Evolutionary conservation across 106 monocot genomes (phyloP), one percentile per base, ranked within the genome.

Genomic region (Xerophyta viscosa): DNA sequence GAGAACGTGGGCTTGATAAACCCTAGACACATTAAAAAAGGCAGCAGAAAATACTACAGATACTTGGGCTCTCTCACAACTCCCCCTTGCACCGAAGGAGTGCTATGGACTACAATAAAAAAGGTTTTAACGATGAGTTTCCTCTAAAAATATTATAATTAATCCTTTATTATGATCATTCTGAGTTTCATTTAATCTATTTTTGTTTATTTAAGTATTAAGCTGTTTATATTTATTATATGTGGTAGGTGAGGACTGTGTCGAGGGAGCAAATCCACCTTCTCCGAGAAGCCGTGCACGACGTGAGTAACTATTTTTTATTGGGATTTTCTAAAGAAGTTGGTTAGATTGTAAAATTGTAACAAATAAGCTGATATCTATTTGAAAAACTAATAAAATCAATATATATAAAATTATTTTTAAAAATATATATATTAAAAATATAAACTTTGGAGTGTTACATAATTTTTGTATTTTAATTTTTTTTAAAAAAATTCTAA

Each of bases 71-170:
- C 92, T 0, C 82, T 92, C 37, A 92, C 86, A 15, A 66, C 68
- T 5, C 92, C 92, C 8, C 92, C 92, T 54, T 92, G 92, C 70
- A 82, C 87, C 1, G 82, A 92, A 62, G 79, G 76, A 17, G 86
- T 92, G 2, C 41, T 87, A 0, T 92, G 86, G 86, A 79, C 71
- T 8, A 61, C 87, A 2, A 25, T 82, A 22, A 69, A 50, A 18
- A 82, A 80, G 80, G 85, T 86, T 31, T 36, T n/a, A n/a, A n/a
- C n/a, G n/a, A n/a, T n/a, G n/a, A n/a, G 11, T 11, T 36, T 36
- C 11, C 33, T 36, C 5, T 6, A 36, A 36, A 36, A 36, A 36
- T 36, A 36, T 36, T 36, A 6, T 36, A 36, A 36, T n/a, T n/a
- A 36, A 36, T 36, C 5, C 11, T 36, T 36, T 36, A 36, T 36